Evolutionary conservation across 352 stramenopile genomes (phyloP).

Genomic region (Globisporangium recalcitrans): DNA sequence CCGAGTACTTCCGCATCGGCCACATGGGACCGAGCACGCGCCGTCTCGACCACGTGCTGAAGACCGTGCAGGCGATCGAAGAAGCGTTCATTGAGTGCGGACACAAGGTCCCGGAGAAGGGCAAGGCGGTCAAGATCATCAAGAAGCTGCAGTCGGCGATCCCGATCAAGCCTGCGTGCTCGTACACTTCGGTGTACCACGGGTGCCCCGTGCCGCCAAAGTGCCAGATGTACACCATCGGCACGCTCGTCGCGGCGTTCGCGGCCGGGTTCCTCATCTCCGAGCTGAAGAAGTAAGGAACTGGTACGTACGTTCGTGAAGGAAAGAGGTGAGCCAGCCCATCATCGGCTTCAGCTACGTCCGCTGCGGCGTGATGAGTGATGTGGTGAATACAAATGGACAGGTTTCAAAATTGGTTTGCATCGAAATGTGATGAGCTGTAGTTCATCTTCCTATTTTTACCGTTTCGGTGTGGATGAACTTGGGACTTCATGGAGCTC

Average conservation of each 20-base stretch:
- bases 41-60: conserved; percentile 67
- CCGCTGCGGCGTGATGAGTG: not conserved
- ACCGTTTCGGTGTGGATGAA: not conserved
- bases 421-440: not conserved
- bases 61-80: conserved; percentile 70
- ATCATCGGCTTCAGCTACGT: not conserved
- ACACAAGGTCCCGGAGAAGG: conserved; percentile 50
- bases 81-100: conserved; percentile 66
- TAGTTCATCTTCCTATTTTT: not conserved
- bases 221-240: conserved; percentile 66
- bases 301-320: no score
- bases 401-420: not conserved
- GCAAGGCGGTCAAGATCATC: conserved; percentile 50
- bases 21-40: conserved; percentile 80
- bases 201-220: conserved; percentile 63
- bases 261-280: conserved; percentile 51
- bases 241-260: conserved; percentile 51
- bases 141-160: conserved; percentile 49
- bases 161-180: conserved; percentile 41
- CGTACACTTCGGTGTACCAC: conserved; percentile 36
- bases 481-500: not conserved
- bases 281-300: conserved; percentile 41
- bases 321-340: not conserved
- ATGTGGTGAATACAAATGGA: conserved; percentile 3
- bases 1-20: conserved; percentile 80